phyloP scores from a whole-genome alignment of 306 rosid species.

The Cajanus cajan region DNA sequence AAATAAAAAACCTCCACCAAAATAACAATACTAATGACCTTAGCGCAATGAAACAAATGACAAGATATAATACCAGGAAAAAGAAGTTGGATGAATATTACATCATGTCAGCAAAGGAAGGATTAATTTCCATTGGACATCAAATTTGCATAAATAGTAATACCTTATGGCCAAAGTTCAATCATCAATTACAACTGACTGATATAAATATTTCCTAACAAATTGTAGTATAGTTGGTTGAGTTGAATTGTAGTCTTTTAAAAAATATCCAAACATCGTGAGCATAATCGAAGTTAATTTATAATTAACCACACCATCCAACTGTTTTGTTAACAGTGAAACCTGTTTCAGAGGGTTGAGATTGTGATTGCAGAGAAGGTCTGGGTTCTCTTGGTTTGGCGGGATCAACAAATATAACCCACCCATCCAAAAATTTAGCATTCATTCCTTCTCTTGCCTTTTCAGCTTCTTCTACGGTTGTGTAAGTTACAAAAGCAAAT shows the following conservation, averaged over 20 bases:
- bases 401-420: conserved; percentile 97
- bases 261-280: neutral
- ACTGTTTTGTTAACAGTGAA: conserved; percentile 78
- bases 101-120: neutral
- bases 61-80: neutral
- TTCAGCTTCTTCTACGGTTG: conserved; percentile 76
- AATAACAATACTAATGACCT: neutral
- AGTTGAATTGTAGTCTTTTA: conserved; percentile 13
- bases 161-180: neutral
- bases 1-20: neutral
- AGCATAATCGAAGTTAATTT: conserved; percentile 4
- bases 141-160: neutral
- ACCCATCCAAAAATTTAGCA: conserved; percentile 93
- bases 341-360: conserved; percentile 60
- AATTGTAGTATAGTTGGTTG: conserved; percentile 23
- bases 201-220: neutral
- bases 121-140: conserved; percentile 15
- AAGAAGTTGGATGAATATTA: neutral
- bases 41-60: neutral
- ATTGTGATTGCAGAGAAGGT: conserved; percentile 65
- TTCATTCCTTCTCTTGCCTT: conserved; percentile 81
- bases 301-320: conserved; percentile 84
- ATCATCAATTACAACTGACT: neutral
- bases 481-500: conserved; percentile 67
- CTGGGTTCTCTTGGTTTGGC: conserved; percentile 80